Percentiles rank a stretch among this genome's conserved stretches.
Evolutionary conservation across 805 yeast species (phyloP).

Genomic region (Teunomyces kruisii): DNA sequence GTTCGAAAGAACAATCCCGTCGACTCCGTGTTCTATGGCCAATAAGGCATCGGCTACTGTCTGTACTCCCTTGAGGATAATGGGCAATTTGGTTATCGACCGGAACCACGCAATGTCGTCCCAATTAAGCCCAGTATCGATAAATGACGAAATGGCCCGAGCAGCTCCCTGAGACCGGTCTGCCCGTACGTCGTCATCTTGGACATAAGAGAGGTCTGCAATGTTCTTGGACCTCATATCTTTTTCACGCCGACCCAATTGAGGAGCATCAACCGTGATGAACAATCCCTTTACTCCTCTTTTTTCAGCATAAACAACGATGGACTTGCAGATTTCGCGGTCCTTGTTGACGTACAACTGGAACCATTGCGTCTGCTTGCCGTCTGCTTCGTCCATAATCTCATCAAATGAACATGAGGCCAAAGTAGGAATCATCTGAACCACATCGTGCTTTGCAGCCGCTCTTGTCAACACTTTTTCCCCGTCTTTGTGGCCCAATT

Average conservation of each 20-base stretch:
- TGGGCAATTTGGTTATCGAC: conserved; percentile 37
- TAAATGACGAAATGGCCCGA: conserved; percentile 38
- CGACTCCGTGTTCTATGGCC: conserved; percentile 58
- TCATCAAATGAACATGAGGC: conserved; percentile 90
- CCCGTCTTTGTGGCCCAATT: conserved; percentile 91
- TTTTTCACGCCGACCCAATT: conserved; percentile 53
- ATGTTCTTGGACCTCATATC: conserved; percentile 40
- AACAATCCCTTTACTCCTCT: conserved; percentile 47
- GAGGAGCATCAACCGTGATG: conserved; percentile 57
- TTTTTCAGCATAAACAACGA: conserved; percentile 38
- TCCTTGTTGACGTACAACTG: conserved; percentile 49
- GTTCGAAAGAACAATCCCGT: conserved; percentile 67
- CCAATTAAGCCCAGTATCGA: conserved; percentile 43
- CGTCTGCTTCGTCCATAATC: conserved; percentile 66
- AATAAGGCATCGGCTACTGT: conserved; percentile 61
- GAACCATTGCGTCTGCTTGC: conserved; percentile 48
- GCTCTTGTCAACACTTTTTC: conserved; percentile 83
- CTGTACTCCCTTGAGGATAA: conserved; percentile 62
- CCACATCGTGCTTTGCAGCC: conserved; percentile 64
- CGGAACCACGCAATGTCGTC: conserved; percentile 41
- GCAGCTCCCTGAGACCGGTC: conserved; percentile 26
- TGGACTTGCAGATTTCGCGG: conserved; percentile 27
- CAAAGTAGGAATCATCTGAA: conserved; percentile 91
- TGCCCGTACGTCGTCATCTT: conserved; percentile 30
- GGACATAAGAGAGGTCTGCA: conserved; percentile 23